A percentile compares a stretch with the other conserved stretches of the same genome.
phyloP scores from a whole-genome alignment of 169 alveolate species.

The Toxoplasma gondii region DNA sequence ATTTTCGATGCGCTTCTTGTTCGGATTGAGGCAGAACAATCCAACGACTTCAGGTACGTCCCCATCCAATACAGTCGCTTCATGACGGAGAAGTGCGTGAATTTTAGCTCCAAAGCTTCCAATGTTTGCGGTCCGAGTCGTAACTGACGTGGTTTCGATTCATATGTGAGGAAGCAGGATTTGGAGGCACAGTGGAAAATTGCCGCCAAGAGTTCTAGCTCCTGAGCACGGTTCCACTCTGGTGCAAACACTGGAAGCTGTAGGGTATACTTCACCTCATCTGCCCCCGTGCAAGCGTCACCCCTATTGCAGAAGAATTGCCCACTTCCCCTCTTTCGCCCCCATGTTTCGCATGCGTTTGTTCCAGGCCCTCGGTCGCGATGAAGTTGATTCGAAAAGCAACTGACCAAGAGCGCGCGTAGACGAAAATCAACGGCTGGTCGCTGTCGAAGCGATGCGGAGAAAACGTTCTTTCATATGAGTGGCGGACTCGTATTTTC shows the following conservation, averaged over 20 bases:
- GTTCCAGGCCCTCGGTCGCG: background rate
- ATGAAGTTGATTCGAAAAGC: constrained; percentile 10
- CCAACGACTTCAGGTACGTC: constrained; percentile 1
- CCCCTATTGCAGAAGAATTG: too few relatives aligned
- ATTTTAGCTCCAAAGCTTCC: background rate
- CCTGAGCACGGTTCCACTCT: too few relatives aligned
- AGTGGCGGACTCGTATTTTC: background rate
- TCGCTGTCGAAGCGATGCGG: background rate
- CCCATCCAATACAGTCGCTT: background rate
- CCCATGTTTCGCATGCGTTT: too few relatives aligned
- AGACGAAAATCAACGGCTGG: background rate
- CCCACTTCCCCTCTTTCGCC: too few relatives aligned
- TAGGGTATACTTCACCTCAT: too few relatives aligned
- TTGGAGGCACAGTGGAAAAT: background rate
- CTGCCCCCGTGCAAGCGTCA: background rate
- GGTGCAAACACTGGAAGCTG: too few relatives aligned
- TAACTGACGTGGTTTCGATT: too few relatives aligned
- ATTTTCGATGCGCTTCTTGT: constrained; percentile 16
- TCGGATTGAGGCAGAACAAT: constrained; percentile 24
- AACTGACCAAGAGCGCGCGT: background rate
- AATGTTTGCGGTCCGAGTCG: background rate
- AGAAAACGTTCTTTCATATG: background rate
- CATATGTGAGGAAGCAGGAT: background rate
- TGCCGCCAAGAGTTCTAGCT: background rate
- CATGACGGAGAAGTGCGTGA: background rate